Percentiles rank a stretch among this genome's conserved stretches.
phyloP scores from a whole-genome alignment of 2,329 filamentous ascomycete genomes.

The Pochonia chlamydosporia region DNA sequence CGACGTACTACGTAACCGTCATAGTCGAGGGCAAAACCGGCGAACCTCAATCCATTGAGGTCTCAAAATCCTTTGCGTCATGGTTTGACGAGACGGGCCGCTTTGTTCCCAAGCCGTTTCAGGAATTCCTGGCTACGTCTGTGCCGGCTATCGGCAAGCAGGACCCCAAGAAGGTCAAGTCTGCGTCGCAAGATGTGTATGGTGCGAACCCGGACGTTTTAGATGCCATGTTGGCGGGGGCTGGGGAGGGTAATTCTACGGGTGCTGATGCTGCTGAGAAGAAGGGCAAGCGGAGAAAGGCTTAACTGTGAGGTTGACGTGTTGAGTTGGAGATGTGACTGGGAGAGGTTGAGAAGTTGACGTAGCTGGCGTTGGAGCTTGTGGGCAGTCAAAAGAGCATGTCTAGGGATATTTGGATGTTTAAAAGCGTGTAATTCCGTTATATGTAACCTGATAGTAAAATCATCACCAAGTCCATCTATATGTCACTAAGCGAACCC shows the following conservation, averaged over 20 bases:
- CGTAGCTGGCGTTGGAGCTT: neutral
- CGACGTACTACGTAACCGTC: constrained; percentile 72
- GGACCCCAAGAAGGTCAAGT: constrained; percentile 54
- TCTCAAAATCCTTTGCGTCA: constrained; percentile 60
- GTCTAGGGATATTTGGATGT: neutral
- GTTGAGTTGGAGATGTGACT: neutral
- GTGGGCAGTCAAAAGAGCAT: neutral
- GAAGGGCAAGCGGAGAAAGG: constrained; percentile 43
- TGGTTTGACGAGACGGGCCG: constrained; percentile 72
- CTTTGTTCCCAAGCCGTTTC: constrained; percentile 71
- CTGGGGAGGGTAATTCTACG: constrained; percentile 23
- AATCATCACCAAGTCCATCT: no score
- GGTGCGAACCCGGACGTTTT: constrained; percentile 41
- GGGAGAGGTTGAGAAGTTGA: neutral
- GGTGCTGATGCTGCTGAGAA: constrained; percentile 29
- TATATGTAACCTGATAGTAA: neutral
- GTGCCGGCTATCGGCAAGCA: constrained; percentile 60
- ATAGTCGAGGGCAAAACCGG: constrained; percentile 38
- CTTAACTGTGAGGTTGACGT: constrained; percentile 13
- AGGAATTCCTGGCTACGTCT: constrained; percentile 67
- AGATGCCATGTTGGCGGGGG: constrained; percentile 36
- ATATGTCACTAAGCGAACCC: neutral
- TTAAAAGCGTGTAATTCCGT: neutral
- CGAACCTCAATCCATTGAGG: constrained; percentile 39
- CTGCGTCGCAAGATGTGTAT: constrained; percentile 28